phyloP scores from a whole-genome alignment of 345 rosid genomes.

The Boechera retrofracta region DNA sequence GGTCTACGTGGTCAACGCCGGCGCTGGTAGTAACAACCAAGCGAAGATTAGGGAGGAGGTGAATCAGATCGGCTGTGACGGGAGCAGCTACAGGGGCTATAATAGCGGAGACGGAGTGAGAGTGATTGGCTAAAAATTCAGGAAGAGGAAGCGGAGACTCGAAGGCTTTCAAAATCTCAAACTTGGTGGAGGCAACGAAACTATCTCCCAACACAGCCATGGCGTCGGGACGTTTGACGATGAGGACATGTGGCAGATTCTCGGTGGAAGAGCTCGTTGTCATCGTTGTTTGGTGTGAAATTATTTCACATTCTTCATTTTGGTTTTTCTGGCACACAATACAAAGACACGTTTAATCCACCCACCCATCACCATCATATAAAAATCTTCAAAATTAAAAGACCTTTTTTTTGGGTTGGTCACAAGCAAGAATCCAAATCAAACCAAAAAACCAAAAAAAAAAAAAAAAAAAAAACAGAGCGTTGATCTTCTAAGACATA shows the following conservation, averaged over 20 bases:
- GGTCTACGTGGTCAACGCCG: conserved; percentile 56
- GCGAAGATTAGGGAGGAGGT: conserved; percentile 43
- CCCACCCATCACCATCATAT: not conserved
- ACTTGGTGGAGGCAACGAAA: not conserved
- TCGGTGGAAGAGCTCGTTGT: not conserved
- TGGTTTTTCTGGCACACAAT: not conserved
- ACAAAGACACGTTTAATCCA: not conserved
- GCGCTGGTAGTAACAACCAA: conserved; percentile 50
- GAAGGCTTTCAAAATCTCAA: not conserved
- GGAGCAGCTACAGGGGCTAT: conserved; percentile 40
- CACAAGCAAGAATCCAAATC: conserved; percentile 28
- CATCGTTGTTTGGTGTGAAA: not conserved
- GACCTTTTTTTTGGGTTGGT: not conserved
- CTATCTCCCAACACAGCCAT: not conserved
- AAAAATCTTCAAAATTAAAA: not conserved
- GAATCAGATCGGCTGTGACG: conserved; percentile 46
- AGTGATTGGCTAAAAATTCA: conserved; percentile 38
- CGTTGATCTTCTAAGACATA: conserved; percentile 15
- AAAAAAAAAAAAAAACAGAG: not conserved
- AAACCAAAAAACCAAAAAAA: not conserved
- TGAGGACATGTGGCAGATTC: not conserved
- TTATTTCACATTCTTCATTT: not conserved
- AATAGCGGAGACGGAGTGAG: conserved; percentile 47
- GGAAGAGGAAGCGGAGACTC: conserved; percentile 34
- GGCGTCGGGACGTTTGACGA: not conserved